phyloP scores from a whole-genome alignment of 306 rosid species.

The Rubus idaeus region DNA sequence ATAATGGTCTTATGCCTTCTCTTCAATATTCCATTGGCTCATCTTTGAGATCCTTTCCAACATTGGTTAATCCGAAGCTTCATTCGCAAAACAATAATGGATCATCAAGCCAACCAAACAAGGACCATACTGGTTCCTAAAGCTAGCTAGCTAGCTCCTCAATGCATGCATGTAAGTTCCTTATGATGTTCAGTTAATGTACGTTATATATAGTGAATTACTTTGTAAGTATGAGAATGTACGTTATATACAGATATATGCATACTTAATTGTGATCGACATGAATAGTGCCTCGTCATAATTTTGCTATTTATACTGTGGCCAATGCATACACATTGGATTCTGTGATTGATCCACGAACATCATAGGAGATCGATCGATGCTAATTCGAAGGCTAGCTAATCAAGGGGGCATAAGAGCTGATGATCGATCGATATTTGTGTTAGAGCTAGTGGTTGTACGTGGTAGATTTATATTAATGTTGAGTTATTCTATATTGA shows the following conservation, averaged over 20 bases:
- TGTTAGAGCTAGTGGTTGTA: background rate
- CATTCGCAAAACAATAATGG: conserved; percentile 27
- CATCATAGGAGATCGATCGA: background rate
- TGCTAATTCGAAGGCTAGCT: background rate
- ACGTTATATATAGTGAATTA: background rate
- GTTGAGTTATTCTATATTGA: background rate
- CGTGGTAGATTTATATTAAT: background rate
- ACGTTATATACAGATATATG: background rate
- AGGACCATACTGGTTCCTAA: conserved; percentile 32
- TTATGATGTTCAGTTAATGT: background rate
- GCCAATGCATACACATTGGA: background rate
- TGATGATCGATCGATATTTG: background rate
- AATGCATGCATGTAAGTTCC: conserved; percentile 8
- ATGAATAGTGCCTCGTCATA: background rate
- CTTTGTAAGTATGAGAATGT: background rate
- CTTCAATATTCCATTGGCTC: conserved; percentile 26
- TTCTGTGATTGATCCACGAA: background rate
- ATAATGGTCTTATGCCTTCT: conserved; percentile 45
- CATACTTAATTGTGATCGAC: background rate
- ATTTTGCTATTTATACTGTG: too few species aligned
- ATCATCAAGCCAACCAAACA: conserved; percentile 13
- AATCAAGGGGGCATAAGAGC: background rate
- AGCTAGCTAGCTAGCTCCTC: background rate
- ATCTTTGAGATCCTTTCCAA: conserved; percentile 41
- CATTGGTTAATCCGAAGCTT: conserved; percentile 43